A percentile compares a stretch with the other conserved stretches of the same genome.
Evolutionary conservation across 2,329 filamentous ascomycete species (phyloP).

Genomic region (Calonectria crousiana): DNA sequence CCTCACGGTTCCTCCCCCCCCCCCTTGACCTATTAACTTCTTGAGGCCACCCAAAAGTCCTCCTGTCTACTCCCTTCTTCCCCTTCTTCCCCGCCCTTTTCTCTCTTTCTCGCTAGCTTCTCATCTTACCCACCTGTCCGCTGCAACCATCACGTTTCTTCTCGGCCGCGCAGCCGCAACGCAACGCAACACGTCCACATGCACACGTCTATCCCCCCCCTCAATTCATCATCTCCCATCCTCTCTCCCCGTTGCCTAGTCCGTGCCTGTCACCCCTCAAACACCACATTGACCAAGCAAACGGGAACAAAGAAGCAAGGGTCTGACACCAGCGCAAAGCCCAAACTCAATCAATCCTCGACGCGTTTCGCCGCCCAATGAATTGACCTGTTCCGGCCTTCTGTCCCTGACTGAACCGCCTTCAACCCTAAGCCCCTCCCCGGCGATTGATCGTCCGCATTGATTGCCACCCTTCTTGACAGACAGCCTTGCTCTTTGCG

Average conservation of each 20-base stretch:
- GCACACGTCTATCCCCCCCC: background rate
- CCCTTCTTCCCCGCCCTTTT: slow-evolving; percentile 14
- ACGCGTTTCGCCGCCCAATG: slow-evolving; percentile 14
- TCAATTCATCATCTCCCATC: background rate
- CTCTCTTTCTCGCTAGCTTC: background rate
- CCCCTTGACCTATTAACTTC: background rate
- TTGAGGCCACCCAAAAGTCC: background rate
- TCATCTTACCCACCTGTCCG: background rate
- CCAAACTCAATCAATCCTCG: slow-evolving; percentile 24
- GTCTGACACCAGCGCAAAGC: slow-evolving; percentile 14
- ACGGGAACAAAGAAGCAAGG: slow-evolving; percentile 7
- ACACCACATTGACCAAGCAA: background rate
- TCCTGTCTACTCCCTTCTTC: background rate
- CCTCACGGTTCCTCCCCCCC: background rate
- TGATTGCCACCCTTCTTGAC: slow-evolving; percentile 4
- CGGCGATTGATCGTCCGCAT: slow-evolving; percentile 4
- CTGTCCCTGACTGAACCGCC: slow-evolving; percentile 16
- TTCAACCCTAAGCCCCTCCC: slow-evolving; percentile 11
- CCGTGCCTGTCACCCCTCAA: slow-evolving; percentile 5
- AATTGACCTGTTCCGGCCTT: background rate
- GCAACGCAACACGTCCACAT: slow-evolving; percentile 12
- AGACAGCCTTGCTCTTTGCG: background rate
- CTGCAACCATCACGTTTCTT: slow-evolving; percentile 10
- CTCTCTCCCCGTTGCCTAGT: background rate
- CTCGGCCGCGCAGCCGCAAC: slow-evolving; percentile 19